Evolutionary conservation across 192 early-diverging fungal species (phyloP).

Genomic region (Phlyctochytrium planicorne): DNA sequence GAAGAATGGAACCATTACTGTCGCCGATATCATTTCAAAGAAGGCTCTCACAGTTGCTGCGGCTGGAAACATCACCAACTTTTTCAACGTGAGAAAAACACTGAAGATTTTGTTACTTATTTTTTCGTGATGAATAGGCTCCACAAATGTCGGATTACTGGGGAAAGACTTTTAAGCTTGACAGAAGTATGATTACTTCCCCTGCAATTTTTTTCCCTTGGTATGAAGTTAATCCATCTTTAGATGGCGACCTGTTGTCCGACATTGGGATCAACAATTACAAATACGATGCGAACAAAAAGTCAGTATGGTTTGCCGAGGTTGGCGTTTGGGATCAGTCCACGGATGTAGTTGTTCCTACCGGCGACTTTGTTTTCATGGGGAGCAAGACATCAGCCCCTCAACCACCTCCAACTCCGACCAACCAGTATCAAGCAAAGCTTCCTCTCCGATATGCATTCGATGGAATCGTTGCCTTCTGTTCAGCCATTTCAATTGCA

Average conservation of each 20-base stretch:
- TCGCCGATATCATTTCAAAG: not conserved
- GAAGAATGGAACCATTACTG: constrained; percentile 1
- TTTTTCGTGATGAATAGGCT: no score
- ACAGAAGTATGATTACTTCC: not conserved
- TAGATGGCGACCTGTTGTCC: not conserved
- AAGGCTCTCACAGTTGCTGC: not conserved
- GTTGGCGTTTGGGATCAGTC: not conserved
- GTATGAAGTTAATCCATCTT: not conserved
- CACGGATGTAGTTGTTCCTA: not conserved
- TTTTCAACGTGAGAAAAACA: not conserved
- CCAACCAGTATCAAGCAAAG: not conserved
- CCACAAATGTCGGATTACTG: not conserved
- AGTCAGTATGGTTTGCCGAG: not conserved
- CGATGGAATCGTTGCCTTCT: not conserved
- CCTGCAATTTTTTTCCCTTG: not conserved
- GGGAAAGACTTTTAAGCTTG: not conserved
- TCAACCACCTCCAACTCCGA: not conserved
- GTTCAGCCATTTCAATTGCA: not conserved
- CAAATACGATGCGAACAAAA: not conserved
- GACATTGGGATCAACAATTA: not conserved
- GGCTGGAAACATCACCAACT: not conserved
- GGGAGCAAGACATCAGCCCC: not conserved
- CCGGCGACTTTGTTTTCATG: not conserved
- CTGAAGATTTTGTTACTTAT: no score
- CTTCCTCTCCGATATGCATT: not conserved